These are phyloP conservation scores for Cinnamomum micranthum DNA, from an alignment of 164 flowering plant genomes.

Conservation along the genomic window DNA sequence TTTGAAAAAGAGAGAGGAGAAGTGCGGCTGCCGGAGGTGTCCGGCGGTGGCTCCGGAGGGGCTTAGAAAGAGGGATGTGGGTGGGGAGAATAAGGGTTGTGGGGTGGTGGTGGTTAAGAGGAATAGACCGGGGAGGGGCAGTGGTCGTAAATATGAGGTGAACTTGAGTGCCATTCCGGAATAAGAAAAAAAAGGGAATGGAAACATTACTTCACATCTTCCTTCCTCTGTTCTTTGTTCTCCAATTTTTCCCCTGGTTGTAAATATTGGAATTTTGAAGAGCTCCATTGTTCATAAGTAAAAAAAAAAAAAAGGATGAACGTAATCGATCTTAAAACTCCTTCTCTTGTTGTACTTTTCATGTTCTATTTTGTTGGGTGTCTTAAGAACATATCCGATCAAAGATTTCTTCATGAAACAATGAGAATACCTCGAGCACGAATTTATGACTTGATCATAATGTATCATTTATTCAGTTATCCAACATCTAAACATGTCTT, in stretches of 20 bases:
- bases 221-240: no score
- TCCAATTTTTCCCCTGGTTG: background rate
- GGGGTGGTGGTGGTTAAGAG: conserved; percentile 15
- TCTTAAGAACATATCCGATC: no score
- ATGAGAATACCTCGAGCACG: no score
- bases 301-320: no score
- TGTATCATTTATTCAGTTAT: no score
- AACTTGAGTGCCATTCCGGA: conserved; percentile 31
- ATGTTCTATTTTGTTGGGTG: no score
- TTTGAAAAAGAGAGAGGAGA: conserved; percentile 13
- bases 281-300: background rate
- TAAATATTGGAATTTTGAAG: background rate
- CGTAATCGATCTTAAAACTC: no score
- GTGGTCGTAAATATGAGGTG: conserved; percentile 14
- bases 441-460: no score
- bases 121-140: background rate
- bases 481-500: no score
- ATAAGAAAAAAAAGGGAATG: conserved; percentile 1
- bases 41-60: conserved; percentile 5
- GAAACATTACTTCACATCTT: no score
- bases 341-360: no score
- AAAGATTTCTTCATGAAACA: no score
- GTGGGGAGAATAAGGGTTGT: conserved; percentile 3
- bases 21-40: conserved; percentile 9
- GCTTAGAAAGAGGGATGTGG: background rate